These are phyloP conservation scores for Panicum hallii DNA, from an alignment of 202 grass and related monocot genomes.

Conservation along the genomic window DNA sequence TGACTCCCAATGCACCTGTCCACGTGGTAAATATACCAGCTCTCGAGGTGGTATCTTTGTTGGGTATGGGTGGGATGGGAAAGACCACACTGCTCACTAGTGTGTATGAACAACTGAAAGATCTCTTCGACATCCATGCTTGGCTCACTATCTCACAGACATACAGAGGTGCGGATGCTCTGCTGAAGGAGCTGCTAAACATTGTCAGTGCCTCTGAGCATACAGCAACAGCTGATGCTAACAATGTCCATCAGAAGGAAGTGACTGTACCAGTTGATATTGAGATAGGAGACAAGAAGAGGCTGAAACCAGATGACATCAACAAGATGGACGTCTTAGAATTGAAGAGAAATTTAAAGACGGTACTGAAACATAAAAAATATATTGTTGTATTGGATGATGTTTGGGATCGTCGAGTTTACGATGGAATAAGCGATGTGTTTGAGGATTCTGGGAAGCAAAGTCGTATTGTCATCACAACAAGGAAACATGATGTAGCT, in stretches of 20 bases:
- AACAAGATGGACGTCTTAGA: background rate
- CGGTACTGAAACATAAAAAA: constrained; percentile 1
- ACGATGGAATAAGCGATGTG: background rate
- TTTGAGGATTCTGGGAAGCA: constrained; percentile 4
- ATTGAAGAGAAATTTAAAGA: constrained; percentile 8
- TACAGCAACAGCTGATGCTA: background rate
- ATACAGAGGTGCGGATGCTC: constrained; percentile 6
- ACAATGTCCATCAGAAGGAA: background rate
- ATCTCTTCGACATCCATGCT: background rate
- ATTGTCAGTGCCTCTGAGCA: background rate
- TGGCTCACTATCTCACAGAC: constrained; percentile 57
- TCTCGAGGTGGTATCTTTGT: constrained; percentile 45
- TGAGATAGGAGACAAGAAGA: background rate
- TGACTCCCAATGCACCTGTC: background rate
- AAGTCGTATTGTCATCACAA: constrained; percentile 47
- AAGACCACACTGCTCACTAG: constrained; percentile 55
- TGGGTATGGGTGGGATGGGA: constrained; percentile 63
- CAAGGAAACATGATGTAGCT: constrained; percentile 38
- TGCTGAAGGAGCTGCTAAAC: constrained; percentile 40
- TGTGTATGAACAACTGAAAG: constrained; percentile 45
- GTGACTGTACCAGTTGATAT: background rate
- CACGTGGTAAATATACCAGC: background rate
- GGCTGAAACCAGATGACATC: background rate
- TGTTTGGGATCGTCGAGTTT: constrained; percentile 35
- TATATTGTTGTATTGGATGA: constrained; percentile 53